Evolutionary conservation across 805 yeast genomes (phyloP).

Genomic region (Candida ascalaphidarum): DNA sequence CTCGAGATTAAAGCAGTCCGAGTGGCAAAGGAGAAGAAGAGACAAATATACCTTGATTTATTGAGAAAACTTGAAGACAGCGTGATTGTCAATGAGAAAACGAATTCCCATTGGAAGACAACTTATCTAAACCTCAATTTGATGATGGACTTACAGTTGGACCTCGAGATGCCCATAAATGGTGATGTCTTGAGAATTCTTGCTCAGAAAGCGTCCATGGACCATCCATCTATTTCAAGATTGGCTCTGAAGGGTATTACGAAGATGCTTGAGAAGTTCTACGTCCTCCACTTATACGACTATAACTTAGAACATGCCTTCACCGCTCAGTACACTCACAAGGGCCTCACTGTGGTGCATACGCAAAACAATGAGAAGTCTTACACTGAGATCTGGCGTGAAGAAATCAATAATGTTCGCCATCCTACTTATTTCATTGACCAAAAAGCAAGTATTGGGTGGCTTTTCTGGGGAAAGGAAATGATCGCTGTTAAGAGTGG

Average conservation of each 20-base stretch:
- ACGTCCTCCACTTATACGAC: conserved; percentile 34
- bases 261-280: conserved; percentile 34
- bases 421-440: conserved; percentile 51
- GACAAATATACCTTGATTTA: conserved; percentile 30
- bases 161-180: conserved; percentile 38
- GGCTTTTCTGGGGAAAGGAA: conserved; percentile 66
- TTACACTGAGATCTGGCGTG: conserved; percentile 34
- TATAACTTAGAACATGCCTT: conserved; percentile 40
- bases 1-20: conserved; percentile 51
- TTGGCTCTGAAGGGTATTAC: conserved; percentile 54
- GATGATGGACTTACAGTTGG: conserved; percentile 44
- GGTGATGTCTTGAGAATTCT: conserved; percentile 34
- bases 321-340: conserved; percentile 24
- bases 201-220: conserved; percentile 40
- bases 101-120: conserved; percentile 49
- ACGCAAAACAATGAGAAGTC: conserved; percentile 26
- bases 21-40: conserved; percentile 55
- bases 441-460: conserved; percentile 49
- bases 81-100: conserved; percentile 16
- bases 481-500: conserved; percentile 38
- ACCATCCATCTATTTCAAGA: conserved; percentile 62
- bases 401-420: conserved; percentile 42
- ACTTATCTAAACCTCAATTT: conserved; percentile 40
- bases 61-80: conserved; percentile 35
- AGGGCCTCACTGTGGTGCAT: conserved; percentile 32